Evolutionary conservation across 169 alveolate genomes (phyloP).

Genomic region (Ichthyophthirius multifiliis): DNA sequence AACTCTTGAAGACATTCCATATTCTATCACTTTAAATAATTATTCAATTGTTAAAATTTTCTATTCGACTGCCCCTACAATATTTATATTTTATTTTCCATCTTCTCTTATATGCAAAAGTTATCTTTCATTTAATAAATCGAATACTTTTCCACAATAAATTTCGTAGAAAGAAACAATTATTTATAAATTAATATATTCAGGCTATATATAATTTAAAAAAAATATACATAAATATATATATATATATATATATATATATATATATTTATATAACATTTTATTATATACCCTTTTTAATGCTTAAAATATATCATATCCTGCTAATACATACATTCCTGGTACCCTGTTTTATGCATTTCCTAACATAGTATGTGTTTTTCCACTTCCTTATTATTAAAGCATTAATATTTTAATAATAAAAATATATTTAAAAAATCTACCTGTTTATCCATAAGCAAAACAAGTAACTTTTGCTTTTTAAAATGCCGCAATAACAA

Average conservation of each 20-base stretch:
- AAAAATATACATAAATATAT: too few relatives aligned
- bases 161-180: slow-evolving; percentile 97
- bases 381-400: slow-evolving; percentile 92
- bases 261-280: neutral
- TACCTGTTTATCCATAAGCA: slow-evolving; percentile 96
- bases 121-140: slow-evolving; percentile 94
- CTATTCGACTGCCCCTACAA: slow-evolving; percentile 90
- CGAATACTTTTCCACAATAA: slow-evolving; percentile 98
- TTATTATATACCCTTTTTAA: slow-evolving; percentile 57
- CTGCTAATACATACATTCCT: slow-evolving; percentile 94
- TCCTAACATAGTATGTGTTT: slow-evolving; percentile 98
- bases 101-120: slow-evolving; percentile 79
- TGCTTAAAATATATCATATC: slow-evolving; percentile 89
- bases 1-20: slow-evolving; percentile 85
- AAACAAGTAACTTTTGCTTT: slow-evolving; percentile 95
- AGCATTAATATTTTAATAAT: too few relatives aligned
- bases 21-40: slow-evolving; percentile 87
- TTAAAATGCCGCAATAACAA: slow-evolving; percentile 92
- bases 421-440: neutral
- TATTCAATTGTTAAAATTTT: slow-evolving; percentile 87
- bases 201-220: slow-evolving; percentile 22
- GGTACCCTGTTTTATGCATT: slow-evolving; percentile 81
- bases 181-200: slow-evolving; percentile 63
- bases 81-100: slow-evolving; percentile 93
- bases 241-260: neutral